Percentiles rank a stretch among this genome's conserved stretches.
Evolutionary conservation across 345 rosid genomes (phyloP).

Genomic region (Lumnitzera littorea): DNA sequence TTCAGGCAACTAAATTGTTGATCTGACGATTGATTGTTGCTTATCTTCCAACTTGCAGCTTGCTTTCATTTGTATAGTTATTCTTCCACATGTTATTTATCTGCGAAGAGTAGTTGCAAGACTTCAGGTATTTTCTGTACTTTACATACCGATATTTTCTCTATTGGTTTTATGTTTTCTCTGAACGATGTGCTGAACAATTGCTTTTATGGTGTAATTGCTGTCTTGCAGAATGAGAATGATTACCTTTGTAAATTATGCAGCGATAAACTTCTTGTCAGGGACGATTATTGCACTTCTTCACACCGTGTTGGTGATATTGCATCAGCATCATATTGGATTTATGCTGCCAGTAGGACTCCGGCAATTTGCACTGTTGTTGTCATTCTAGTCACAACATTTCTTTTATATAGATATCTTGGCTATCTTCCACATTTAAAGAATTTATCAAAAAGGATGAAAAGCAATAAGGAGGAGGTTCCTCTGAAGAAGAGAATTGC

Average conservation of each 20-base stretch:
- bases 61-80: slow-evolving; percentile 37
- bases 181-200: background rate
- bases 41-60: slow-evolving; percentile 38
- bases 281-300: slow-evolving; percentile 19
- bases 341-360: slow-evolving; percentile 44
- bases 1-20: too few species aligned
- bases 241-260: slow-evolving; percentile 35
- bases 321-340: slow-evolving; percentile 19
- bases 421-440: slow-evolving; percentile 57
- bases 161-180: slow-evolving; percentile 1
- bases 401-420: slow-evolving; percentile 63
- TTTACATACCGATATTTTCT: background rate
- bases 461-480: slow-evolving; percentile 57
- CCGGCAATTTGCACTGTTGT: slow-evolving; percentile 53
- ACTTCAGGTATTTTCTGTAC: slow-evolving; percentile 44
- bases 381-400: slow-evolving; percentile 48
- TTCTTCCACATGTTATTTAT: slow-evolving; percentile 37
- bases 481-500: slow-evolving; percentile 87
- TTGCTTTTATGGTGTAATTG: slow-evolving; percentile 4
- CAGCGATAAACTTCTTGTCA: slow-evolving; percentile 23
- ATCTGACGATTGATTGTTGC: too few species aligned
- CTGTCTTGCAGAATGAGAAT: slow-evolving; percentile 62
- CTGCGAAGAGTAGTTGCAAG: slow-evolving; percentile 40
- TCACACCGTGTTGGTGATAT: slow-evolving; percentile 17
- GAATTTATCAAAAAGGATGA: slow-evolving; percentile 36